A percentile compares a stretch with the other conserved stretches of the same genome.
Conservation (phyloP, 352 stramenopile genomes). For the Pythium monospermum region DNA sequence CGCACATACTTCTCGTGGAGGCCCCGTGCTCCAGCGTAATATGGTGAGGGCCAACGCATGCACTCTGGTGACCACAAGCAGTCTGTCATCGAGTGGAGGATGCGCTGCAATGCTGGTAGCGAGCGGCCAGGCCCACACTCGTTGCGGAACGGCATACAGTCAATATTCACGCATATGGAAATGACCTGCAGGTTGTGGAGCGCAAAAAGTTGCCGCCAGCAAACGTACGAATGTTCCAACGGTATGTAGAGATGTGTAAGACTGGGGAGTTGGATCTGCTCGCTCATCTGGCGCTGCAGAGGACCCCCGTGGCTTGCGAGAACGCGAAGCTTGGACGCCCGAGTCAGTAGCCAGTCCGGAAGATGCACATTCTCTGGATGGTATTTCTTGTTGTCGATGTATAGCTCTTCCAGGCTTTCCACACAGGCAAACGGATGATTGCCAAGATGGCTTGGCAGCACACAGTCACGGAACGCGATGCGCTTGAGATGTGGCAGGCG, state of each 20-base stretch:
- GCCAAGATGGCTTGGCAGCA: too few relatives aligned
- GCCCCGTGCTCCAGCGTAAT: too few relatives aligned
- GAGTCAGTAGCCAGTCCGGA: background rate
- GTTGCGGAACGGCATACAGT: slow-evolving; percentile 1
- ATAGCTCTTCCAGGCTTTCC: too few relatives aligned
- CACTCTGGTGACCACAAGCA: background rate
- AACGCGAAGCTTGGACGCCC: background rate
- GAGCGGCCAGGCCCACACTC: background rate
- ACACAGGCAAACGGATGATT: too few relatives aligned
- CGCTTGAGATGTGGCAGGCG: too few relatives aligned
- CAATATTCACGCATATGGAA: background rate
- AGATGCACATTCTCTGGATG: too few relatives aligned
- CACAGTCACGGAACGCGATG: too few relatives aligned
- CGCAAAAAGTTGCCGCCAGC: background rate
- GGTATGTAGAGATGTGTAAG: background rate
- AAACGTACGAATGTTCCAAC: background rate
- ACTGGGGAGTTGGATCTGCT: background rate
- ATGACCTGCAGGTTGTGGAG: background rate
- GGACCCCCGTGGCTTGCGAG: slow-evolving; percentile 10
- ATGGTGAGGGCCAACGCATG: too few relatives aligned
- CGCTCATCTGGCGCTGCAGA: background rate
- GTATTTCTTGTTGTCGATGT: too few relatives aligned
- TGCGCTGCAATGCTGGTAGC: background rate
- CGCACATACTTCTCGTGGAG: too few relatives aligned
- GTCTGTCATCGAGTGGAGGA: background rate